Conservation (phyloP, 176 grass and related monocot genomes). For the Avena insularis region DNA sequence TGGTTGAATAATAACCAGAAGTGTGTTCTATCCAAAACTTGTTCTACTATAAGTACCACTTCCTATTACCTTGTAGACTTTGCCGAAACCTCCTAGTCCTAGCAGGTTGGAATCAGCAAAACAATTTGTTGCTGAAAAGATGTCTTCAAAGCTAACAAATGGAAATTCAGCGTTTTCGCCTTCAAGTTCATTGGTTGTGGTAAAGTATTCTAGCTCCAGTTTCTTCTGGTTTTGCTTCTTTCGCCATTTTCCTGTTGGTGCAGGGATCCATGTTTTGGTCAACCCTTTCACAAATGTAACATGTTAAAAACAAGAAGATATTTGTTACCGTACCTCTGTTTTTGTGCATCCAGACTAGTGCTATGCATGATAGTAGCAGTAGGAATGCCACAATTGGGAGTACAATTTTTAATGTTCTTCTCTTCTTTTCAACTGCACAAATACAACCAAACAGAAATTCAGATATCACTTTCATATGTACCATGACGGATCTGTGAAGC, state of each 20-base stretch:
- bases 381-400: not conserved
- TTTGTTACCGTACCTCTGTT: constrained; percentile 21
- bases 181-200: not conserved
- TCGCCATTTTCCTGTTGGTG: not conserved
- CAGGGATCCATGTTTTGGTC: not conserved
- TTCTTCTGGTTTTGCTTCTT: not conserved
- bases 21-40: not conserved
- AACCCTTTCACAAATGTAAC: not conserved
- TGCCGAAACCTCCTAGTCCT: constrained; percentile 57
- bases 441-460: not conserved
- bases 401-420: constrained; percentile 1
- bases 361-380: not conserved
- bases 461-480: not conserved
- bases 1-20: not conserved
- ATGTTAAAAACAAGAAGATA: not conserved
- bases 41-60: not conserved
- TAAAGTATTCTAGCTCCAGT: not conserved
- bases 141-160: constrained; percentile 39
- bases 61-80: constrained; percentile 46
- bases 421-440: constrained; percentile 33
- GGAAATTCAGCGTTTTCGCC: constrained; percentile 3
- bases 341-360: not conserved
- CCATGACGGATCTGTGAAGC: not conserved
- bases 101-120: constrained; percentile 48
- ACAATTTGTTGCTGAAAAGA: constrained; percentile 38